Base-by-base conservation (phyloP, 2,329 filamentous ascomycete species). In the Diaporthe longicolla region DNA sequence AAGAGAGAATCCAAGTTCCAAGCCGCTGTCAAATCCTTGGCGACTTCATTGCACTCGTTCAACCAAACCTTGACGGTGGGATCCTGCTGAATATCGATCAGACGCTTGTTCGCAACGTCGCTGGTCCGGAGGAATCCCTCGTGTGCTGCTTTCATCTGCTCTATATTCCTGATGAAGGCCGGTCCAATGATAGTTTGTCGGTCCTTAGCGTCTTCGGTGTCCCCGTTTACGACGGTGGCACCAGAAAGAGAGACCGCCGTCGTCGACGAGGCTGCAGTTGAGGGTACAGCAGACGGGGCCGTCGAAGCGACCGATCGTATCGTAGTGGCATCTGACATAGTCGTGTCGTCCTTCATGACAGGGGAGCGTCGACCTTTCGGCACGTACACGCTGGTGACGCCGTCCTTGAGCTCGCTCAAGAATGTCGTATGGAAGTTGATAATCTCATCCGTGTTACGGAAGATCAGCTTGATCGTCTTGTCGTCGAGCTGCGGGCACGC, bases 1-100 rank as follows among this genome's bases (percentile, higher is more conserved):
- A 99, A 89, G n/a, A 99, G 87, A 0, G 97, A 97, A 82, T 98
- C 95, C 75, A 99, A 84, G 82, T 97, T 94, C 97, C 97, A 99
- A 0, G 97, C 96, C 35, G 92, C 91, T 0, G 97, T 99, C 76
- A 99, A 89, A 81, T 98, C 97, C 78, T 95, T 94, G 17, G 96
- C 95, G 79, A 96, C 95, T 78, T 95, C 92, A 79, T 97, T 95
- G 83, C 97, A 99, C 82, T 98, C 96, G 74, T 93, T 93, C 65
- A 98, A 87, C 97, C 97, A 99, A 68, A 97, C 93, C 87, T 85
- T 92, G 81, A 87, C 93, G 77, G 90, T 89, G 15, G 88, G 84
- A 77, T 92, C 90, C 79, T 90, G 87, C 78, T 92, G 90, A 65
- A 93, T 91, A 77, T 90, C 87, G 48, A 91, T 89, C 21, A 93